Evolutionary conservation across 1,139 yeast species (phyloP), one percentile per base, ranked within the genome.

Genomic region (Yamadazyma triangularis): DNA sequence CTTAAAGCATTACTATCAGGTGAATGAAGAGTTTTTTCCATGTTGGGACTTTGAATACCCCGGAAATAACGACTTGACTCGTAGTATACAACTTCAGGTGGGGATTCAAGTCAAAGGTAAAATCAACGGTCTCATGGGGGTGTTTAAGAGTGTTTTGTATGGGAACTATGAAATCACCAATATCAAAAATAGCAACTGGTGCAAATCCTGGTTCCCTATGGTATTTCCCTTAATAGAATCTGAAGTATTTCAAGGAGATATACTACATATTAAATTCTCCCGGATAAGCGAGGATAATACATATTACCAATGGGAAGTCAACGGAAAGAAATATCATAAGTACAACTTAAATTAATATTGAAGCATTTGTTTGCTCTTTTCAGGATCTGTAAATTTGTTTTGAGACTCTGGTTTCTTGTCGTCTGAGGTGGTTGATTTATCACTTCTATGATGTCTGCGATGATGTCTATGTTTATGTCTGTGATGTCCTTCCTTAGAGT

Each of bases 111-210:
- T 29, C 2, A 18, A 28, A 13, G 51, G 53, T 39, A 31, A 14
- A 16, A 24, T 85, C 6, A 89, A 86, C 50, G 95, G 91, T 0
- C 55, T 89, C 26, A 64, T 79, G 6, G 96, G 96, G 0, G 78
- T 65, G 47, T 88, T 89, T 48, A 67, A 68, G n/a, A 78, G 93
- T 1, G 68, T 56, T 1, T 63, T 88, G 11, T 84, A 77, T 50
- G 73, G 70, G 1, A 41, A 42, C 28, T 25, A 21, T n/a, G 56
- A 53, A 13, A 58, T 88, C 13, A 37, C 40, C 10, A 32, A 38
- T 16, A 26, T 18, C 6, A 34, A 40, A 29, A 19, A 40, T 8
- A 25, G 50, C 45, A 27, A 64, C 38, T 41, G 47, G 41, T 47
- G 65, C 26, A 63, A 60, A 21, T 79, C 91, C 3, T 68, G 76